phyloP scores from a whole-genome alignment of 1,284 basidiomycete genomes.

The Boletus smithii region DNA sequence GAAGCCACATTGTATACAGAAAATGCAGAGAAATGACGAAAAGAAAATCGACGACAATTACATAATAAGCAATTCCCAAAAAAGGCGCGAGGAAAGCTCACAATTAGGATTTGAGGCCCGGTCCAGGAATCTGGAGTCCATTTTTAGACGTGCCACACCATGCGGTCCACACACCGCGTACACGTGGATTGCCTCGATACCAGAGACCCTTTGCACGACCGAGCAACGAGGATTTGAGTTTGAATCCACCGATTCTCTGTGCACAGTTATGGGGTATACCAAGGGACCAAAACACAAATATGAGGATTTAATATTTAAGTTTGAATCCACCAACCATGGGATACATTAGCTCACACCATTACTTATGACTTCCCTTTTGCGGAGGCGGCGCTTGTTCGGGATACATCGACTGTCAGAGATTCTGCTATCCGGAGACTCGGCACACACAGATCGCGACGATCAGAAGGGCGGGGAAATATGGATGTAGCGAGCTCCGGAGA shows the following conservation, averaged over 20 bases:
- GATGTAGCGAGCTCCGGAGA: background rate
- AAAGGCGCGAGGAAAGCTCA: too few species aligned
- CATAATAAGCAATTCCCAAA: too few species aligned
- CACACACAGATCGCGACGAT: constrained; percentile 9
- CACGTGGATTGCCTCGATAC: constrained; percentile 10
- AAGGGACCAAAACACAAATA: background rate
- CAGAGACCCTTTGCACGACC: background rate
- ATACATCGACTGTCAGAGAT: background rate
- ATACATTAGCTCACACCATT: background rate
- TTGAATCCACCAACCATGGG: constrained; percentile 2
- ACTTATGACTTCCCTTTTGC: background rate
- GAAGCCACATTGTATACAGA: too few species aligned
- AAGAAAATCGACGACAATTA: too few species aligned
- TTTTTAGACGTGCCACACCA: constrained; percentile 12
- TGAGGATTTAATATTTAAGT: constrained; percentile 6
- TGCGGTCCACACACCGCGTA: constrained; percentile 10
- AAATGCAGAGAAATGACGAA: too few species aligned
- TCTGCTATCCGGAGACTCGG: constrained; percentile 1
- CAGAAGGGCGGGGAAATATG: constrained; percentile 10
- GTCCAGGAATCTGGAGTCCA: background rate
- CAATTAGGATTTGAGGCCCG: too few species aligned
- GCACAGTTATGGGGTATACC: too few species aligned
- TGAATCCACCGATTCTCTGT: too few species aligned
- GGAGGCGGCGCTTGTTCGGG: constrained; percentile 22
- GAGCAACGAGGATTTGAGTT: background rate